Evolutionary conservation across 306 rosid species (phyloP).

Genomic region (Cucurbita pepo): DNA sequence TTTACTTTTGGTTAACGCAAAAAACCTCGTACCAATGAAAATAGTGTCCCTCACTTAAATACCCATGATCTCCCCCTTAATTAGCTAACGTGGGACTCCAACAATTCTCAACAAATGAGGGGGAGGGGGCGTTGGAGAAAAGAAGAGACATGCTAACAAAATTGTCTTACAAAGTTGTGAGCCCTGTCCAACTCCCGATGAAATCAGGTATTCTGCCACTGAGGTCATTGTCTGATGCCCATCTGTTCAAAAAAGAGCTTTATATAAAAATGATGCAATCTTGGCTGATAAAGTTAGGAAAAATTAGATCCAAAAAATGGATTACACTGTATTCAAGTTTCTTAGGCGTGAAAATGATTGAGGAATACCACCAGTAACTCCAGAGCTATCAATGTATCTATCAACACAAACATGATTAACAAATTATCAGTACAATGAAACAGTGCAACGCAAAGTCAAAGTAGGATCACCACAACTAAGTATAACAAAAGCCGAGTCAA

Average conservation of each 20-base stretch:
- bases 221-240: conserved; percentile 48
- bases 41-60: no score
- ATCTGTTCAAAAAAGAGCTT: conserved; percentile 22
- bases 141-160: no score
- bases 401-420: conserved; percentile 9
- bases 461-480: not conserved
- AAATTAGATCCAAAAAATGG: not conserved
- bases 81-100: no score
- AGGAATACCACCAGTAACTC: conserved; percentile 67
- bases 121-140: no score
- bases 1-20: no score
- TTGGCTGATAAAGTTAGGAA: not conserved
- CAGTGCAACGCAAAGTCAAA: not conserved
- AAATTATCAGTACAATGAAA: not conserved
- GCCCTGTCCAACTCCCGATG: conserved; percentile 58
- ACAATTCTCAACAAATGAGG: no score
- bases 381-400: conserved; percentile 62
- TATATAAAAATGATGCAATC: not conserved
- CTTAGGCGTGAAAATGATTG: conserved; percentile 39
- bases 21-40: no score
- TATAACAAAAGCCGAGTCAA: not conserved
- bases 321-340: conserved; percentile 33
- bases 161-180: conserved; percentile 26
- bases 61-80: no score
- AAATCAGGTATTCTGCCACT: conserved; percentile 59